These are phyloP conservation scores for Pythium rishiriense DNA, from an alignment of 352 stramenopile genomes.

Conservation along the genomic window DNA sequence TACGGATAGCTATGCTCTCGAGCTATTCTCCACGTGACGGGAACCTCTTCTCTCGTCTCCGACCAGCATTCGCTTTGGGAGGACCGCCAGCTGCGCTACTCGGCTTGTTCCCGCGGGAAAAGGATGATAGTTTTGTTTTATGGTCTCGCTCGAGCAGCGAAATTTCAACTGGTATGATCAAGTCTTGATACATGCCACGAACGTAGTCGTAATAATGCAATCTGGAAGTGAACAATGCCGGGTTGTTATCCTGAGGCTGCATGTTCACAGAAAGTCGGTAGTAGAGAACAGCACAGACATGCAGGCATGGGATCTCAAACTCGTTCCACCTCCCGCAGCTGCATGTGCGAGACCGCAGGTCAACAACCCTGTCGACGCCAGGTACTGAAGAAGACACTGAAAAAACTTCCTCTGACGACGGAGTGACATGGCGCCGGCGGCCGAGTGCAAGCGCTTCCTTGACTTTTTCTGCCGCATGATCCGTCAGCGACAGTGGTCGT, in stretches of 20 bases:
- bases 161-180: too few relatives aligned
- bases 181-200: too few relatives aligned
- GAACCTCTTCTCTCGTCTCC: too few relatives aligned
- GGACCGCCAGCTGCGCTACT: too few relatives aligned
- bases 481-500: background rate
- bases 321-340: slow-evolving; percentile 1
- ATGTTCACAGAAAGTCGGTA: slow-evolving; percentile 5
- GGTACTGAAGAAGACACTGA: background rate
- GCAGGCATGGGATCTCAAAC: slow-evolving; percentile 8
- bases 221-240: background rate
- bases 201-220: slow-evolving; percentile 1
- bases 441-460: background rate
- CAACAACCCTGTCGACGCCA: background rate
- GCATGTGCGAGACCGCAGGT: background rate
- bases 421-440: background rate
- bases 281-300: slow-evolving; percentile 4
- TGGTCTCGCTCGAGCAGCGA: too few relatives aligned
- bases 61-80: too few relatives aligned
- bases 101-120: too few relatives aligned
- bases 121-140: too few relatives aligned
- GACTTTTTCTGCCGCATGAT: slow-evolving; percentile 1
- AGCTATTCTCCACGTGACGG: background rate
- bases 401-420: background rate
- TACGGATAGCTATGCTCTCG: background rate
- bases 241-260: background rate